Conservation (phyloP, 768 basidiomycete species). For the Strobilomyces echinocephalus region DNA sequence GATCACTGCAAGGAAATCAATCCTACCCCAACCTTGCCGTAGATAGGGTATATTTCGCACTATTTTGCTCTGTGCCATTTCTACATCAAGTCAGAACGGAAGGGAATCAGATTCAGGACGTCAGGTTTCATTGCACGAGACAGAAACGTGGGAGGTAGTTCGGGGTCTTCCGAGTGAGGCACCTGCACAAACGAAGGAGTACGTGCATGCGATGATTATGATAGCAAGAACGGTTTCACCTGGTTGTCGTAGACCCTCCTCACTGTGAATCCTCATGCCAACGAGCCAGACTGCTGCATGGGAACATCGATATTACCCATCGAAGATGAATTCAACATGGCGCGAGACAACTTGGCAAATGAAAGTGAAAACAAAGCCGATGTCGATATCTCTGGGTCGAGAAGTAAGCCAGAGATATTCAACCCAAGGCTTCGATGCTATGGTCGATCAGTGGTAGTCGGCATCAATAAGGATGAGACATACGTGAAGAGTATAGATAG, state of each 20-base stretch:
- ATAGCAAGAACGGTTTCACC: slow-evolving; percentile 52
- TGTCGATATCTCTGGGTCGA: slow-evolving; percentile 73
- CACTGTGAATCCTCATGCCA: slow-evolving; percentile 43
- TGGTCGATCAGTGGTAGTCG: not conserved
- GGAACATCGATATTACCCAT: slow-evolving; percentile 22
- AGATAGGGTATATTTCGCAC: slow-evolving; percentile 77
- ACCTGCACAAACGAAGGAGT: slow-evolving; percentile 15
- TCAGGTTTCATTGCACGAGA: slow-evolving; percentile 46
- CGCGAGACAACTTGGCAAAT: slow-evolving; percentile 22
- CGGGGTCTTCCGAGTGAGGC: slow-evolving; percentile 35
- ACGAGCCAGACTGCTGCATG: slow-evolving; percentile 29
- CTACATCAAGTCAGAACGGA: slow-evolving; percentile 61
- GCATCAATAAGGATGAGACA: slow-evolving; percentile 25
- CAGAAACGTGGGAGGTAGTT: slow-evolving; percentile 44
- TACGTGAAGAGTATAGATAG: slow-evolving; percentile 87
- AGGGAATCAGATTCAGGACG: slow-evolving; percentile 38
- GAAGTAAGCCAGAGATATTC: slow-evolving; percentile 84
- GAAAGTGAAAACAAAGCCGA: slow-evolving; percentile 44
- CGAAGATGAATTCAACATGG: slow-evolving; percentile 28
- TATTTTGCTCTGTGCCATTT: slow-evolving; percentile 51
- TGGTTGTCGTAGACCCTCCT: slow-evolving; percentile 42
- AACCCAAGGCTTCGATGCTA: slow-evolving; percentile 80
- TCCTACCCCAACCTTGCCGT: slow-evolving; percentile 87
- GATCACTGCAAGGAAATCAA: slow-evolving; percentile 82
- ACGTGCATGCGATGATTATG: slow-evolving; percentile 30